Conservation (phyloP, 108 stramenopile genomes). For the Nitzschia putrida region DNA sequence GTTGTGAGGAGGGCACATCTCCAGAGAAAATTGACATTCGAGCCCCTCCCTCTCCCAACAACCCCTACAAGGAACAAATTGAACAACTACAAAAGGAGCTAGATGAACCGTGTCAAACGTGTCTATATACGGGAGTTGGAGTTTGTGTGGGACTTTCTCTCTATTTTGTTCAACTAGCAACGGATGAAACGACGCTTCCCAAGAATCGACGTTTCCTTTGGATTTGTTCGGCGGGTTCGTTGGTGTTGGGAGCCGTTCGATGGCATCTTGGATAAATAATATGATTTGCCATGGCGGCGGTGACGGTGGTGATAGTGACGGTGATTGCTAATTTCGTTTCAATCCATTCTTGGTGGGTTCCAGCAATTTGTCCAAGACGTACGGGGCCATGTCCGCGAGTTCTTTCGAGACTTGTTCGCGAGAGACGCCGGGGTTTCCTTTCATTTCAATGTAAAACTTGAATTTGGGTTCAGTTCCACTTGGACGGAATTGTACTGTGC, state of each 20-base stretch:
- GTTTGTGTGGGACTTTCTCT: conserved; percentile 67
- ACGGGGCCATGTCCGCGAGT: conserved; percentile 60
- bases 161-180: conserved; percentile 64
- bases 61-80: conserved; percentile 20
- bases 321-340: background rate
- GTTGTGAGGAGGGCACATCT: background rate
- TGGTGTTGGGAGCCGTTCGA: conserved; percentile 68
- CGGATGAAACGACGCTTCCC: conserved; percentile 36
- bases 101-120: conserved; percentile 55
- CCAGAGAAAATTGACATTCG: background rate
- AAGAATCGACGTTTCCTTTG: conserved; percentile 46
- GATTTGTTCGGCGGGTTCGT: conserved; percentile 43
- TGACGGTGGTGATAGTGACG: too few relatives aligned
- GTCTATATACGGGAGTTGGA: conserved; percentile 67
- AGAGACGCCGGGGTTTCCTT: conserved; percentile 78
- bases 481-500: conserved; percentile 92
- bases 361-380: conserved; percentile 75
- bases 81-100: conserved; percentile 23
- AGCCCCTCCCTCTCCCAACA: background rate
- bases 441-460: conserved; percentile 93
- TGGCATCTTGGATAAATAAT: conserved; percentile 48
- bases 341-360: conserved; percentile 72
- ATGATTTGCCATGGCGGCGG: too few relatives aligned
- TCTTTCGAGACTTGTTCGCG: conserved; percentile 63
- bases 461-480: conserved; percentile 98